These are phyloP conservation scores for Linum trigynum DNA, from an alignment of 345 rosid genomes.

Conservation along the genomic window DNA sequence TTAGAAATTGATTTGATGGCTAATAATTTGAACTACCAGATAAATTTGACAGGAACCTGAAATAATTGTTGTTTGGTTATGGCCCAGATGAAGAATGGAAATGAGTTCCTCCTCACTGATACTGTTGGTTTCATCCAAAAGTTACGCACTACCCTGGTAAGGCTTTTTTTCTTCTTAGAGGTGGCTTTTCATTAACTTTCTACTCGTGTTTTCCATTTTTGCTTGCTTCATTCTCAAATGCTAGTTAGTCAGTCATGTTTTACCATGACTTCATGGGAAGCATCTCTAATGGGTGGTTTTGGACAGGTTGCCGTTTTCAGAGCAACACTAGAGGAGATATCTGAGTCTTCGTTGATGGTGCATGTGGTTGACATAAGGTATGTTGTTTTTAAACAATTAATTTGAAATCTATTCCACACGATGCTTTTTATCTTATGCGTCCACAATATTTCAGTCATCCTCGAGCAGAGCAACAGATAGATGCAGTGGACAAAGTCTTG, in stretches of 20 bases:
- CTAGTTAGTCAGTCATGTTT: background rate
- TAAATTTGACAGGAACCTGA: constrained; percentile 12
- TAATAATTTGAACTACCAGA: background rate
- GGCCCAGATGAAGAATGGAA: constrained; percentile 66
- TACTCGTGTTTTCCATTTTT: constrained; percentile 2
- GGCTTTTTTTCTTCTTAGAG: constrained; percentile 18
- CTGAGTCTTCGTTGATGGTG: constrained; percentile 81
- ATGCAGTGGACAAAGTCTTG: constrained; percentile 81
- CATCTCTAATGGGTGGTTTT: constrained; percentile 1
- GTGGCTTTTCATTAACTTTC: constrained; percentile 12
- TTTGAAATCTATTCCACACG: background rate
- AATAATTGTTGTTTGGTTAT: constrained; percentile 13
- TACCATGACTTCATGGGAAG: background rate
- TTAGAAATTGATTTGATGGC: constrained; percentile 9
- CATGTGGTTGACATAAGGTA: constrained; percentile 96
- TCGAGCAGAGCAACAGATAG: constrained; percentile 67
- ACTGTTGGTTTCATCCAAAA: constrained; percentile 97
- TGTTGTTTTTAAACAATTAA: constrained; percentile 8
- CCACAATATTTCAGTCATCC: constrained; percentile 59
- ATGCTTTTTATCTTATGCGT: constrained; percentile 9
- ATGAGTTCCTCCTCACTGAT: constrained; percentile 86
- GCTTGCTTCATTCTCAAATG: background rate
- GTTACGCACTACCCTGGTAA: constrained; percentile 89
- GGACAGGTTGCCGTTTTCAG: constrained; percentile 96
- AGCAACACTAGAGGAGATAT: constrained; percentile 92